Evolutionary conservation across 306 rosid genomes (phyloP), one percentile per base, ranked within the genome.

Genomic region (Cicer judaicum): DNA sequence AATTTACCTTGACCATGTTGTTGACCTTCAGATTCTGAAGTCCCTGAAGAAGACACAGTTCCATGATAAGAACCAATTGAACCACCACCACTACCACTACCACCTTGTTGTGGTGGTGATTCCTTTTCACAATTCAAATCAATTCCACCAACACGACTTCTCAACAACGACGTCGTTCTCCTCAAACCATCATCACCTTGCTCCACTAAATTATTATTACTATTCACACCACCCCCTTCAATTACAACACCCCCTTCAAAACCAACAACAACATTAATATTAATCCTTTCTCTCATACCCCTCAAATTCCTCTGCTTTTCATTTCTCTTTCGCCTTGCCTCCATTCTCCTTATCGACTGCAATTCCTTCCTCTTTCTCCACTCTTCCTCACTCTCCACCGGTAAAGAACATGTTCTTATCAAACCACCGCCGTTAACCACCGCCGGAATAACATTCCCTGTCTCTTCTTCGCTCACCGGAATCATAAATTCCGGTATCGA

Each of bases 331-430:
- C 89, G 68, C 75, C 87, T 82, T 0, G 94, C 96, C 59, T 88
- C 98, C 90, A 90, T 59, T 43, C 98, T 79, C 73, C 96, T 81
- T 71, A 87, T 53, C 2, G 87, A 80, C 88, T 92, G 98, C 81
- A 92, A 5, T 78, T 89, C 91, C 82, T 90, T 92, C 90, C 94
- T 86, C 84, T 74, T 85, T 81, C 91, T 82, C 91, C 91, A 85
- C 72, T 85, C 89, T 6, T 86, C 92, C 64, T 85, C 89, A 0
- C 80, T 87, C 73, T 85, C 98, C 10, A 85, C 75, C 0, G 96
- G 98, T 38, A 92, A 86, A 5, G 94, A 92, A 54, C 91, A 86
- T 0, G 96, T 80, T 76, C 91, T 86, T 44, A 67, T 74, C 60
- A 90, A 70, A 49, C 68, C 56, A 55, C 56, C 72, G 7, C 18